Conservation (phyloP, 192 early-diverging fungal species). For the Backusella parvicylindrica region DNA sequence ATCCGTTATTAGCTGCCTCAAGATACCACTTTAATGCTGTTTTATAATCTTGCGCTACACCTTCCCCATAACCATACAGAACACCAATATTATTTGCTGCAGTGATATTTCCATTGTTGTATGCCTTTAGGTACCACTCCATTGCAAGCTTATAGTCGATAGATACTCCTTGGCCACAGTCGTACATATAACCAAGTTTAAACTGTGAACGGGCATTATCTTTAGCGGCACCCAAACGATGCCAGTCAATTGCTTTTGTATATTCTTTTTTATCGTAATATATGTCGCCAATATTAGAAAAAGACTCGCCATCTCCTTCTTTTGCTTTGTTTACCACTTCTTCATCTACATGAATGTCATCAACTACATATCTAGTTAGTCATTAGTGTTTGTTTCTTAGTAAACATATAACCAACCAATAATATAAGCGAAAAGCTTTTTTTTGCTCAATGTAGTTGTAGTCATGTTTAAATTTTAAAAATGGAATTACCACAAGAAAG, state of each 20-base stretch:
- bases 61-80: neutral
- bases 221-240: neutral
- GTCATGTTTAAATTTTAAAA: no score
- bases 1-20: neutral
- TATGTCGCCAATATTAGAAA: neutral
- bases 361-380: no score
- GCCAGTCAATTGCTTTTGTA: neutral
- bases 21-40: neutral
- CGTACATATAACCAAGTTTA: neutral
- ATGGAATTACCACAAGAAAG: no score
- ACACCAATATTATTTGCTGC: neutral
- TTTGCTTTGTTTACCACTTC: no score
- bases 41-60: neutral
- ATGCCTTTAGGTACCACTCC: neutral
- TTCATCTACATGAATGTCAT: no score
- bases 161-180: neutral
- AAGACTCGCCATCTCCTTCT: no score
- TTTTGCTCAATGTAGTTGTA: no score
- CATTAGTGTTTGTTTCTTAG: no score
- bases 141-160: neutral
- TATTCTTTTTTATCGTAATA: neutral
- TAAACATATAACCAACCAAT: no score
- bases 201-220: neutral
- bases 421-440: no score
- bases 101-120: neutral